Evolutionary conservation across 2,329 filamentous ascomycete species (phyloP).

Genomic region (Aspergillus sp.): DNA sequence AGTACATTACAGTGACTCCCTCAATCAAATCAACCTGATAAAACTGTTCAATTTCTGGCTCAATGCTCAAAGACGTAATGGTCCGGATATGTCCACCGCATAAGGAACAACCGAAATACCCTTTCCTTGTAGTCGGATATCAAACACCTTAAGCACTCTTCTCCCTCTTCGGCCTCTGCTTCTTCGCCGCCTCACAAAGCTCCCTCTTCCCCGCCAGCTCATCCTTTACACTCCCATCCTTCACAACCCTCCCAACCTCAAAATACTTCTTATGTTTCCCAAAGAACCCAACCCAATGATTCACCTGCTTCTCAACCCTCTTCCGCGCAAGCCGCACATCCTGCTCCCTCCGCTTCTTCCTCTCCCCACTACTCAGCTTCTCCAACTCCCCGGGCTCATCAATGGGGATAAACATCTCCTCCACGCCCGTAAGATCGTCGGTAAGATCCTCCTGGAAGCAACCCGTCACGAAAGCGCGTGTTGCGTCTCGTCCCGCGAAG

Average conservation of each 20-base stretch:
- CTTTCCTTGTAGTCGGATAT: not conserved
- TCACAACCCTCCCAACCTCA: slow-evolving; percentile 74
- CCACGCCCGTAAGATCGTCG: slow-evolving; percentile 82
- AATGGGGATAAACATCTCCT: slow-evolving; percentile 77
- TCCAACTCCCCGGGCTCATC: slow-evolving; percentile 59
- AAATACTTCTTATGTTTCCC: slow-evolving; percentile 78
- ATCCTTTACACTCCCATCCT: slow-evolving; percentile 48
- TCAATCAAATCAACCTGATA: slow-evolving; percentile 29
- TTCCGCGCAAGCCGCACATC: slow-evolving; percentile 69
- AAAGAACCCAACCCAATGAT: slow-evolving; percentile 86
- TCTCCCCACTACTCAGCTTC: slow-evolving; percentile 41
- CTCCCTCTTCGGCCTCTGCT: slow-evolving; percentile 63
- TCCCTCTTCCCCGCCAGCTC: slow-evolving; percentile 59
- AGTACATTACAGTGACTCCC: slow-evolving; percentile 34
- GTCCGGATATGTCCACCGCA: not conserved
- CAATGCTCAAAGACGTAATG: not conserved
- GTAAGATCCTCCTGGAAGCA: slow-evolving; percentile 88
- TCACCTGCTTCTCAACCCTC: slow-evolving; percentile 69
- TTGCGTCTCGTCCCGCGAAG: slow-evolving; percentile 85
- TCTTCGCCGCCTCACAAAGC: slow-evolving; percentile 73
- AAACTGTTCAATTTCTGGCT: slow-evolving; percentile 27
- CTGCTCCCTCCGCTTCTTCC: slow-evolving; percentile 60
- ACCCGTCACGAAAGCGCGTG: slow-evolving; percentile 86
- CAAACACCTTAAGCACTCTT: not conserved
- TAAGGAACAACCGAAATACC: not conserved